Evolutionary conservation across 2,329 filamentous ascomycete species (phyloP).

Genomic region (Talaromyces sp.): DNA sequence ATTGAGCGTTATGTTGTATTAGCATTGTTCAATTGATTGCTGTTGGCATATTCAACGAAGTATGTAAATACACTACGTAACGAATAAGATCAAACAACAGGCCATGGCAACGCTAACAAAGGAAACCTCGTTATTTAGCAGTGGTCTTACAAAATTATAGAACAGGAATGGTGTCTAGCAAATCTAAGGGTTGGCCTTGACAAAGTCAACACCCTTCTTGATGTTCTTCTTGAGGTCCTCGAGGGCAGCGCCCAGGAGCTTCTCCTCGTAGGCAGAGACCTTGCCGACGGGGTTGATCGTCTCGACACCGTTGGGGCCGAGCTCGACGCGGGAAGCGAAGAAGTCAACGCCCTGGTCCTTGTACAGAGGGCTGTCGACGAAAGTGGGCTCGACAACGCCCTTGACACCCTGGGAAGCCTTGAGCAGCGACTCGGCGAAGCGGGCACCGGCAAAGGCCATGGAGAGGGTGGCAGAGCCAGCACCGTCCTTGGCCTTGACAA

Average conservation of each 20-base stretch:
- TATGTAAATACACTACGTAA: background rate
- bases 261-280: constrained; percentile 80
- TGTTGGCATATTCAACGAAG: background rate
- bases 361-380: constrained; percentile 94
- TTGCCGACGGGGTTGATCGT: constrained; percentile 86
- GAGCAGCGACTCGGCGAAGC: constrained; percentile 85
- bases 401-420: constrained; percentile 90
- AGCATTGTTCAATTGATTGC: background rate
- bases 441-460: constrained; percentile 93
- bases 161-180: constrained; percentile 3
- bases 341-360: constrained; percentile 97
- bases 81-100: background rate
- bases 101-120: background rate
- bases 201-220: constrained; percentile 74
- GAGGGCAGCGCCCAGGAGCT: constrained; percentile 80
- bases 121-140: constrained; percentile 6
- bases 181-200: constrained; percentile 53
- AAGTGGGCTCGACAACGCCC: constrained; percentile 92
- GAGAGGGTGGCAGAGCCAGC: constrained; percentile 95
- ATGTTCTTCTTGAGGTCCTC: constrained; percentile 72
- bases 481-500: constrained; percentile 98
- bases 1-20: background rate
- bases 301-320: constrained; percentile 93
- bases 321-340: constrained; percentile 93
- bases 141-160: constrained; percentile 9